Percentiles rank a stretch among this genome's conserved stretches.
Evolutionary conservation across 352 stramenopile genomes (phyloP).

Genomic region (Globisporangium megalacanthum): DNA sequence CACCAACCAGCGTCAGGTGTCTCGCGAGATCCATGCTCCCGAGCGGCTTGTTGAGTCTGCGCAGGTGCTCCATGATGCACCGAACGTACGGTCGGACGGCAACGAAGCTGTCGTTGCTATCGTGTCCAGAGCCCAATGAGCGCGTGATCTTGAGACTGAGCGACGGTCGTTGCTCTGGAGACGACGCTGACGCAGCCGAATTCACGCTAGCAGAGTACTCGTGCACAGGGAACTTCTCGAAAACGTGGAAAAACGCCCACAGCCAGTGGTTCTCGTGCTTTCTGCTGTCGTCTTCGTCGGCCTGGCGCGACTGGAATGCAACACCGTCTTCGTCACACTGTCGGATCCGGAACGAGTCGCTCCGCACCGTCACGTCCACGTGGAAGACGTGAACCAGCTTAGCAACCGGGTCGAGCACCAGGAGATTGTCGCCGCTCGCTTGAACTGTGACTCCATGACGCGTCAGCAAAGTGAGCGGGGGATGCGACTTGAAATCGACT

Average conservation of each 20-base stretch:
- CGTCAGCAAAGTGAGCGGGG: conserved; percentile 5
- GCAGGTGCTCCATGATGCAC: conserved; percentile 42
- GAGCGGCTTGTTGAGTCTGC: conserved; percentile 56
- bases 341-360: conserved; percentile 43
- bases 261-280: conserved; percentile 15
- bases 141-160: conserved; percentile 25
- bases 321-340: conserved; percentile 7
- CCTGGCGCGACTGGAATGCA: too few species aligned
- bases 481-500: conserved; percentile 3
- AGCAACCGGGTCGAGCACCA: conserved; percentile 19
- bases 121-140: neutral
- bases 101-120: conserved; percentile 1
- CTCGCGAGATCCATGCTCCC: conserved; percentile 23
- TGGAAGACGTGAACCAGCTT: conserved; percentile 12
- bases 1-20: conserved; percentile 9
- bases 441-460: conserved; percentile 9
- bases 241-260: conserved; percentile 37
- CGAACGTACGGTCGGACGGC: conserved; percentile 19
- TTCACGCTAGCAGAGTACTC: conserved; percentile 5
- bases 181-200: neutral
- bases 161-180: neutral
- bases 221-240: conserved; percentile 50
- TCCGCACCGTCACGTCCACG: conserved; percentile 32
- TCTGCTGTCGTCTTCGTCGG: neutral
- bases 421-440: conserved; percentile 24